Percentiles rank a stretch among this genome's conserved stretches.
phyloP scores from a whole-genome alignment of 129 eudicot species.

The Smallanthus sonchifolius region DNA sequence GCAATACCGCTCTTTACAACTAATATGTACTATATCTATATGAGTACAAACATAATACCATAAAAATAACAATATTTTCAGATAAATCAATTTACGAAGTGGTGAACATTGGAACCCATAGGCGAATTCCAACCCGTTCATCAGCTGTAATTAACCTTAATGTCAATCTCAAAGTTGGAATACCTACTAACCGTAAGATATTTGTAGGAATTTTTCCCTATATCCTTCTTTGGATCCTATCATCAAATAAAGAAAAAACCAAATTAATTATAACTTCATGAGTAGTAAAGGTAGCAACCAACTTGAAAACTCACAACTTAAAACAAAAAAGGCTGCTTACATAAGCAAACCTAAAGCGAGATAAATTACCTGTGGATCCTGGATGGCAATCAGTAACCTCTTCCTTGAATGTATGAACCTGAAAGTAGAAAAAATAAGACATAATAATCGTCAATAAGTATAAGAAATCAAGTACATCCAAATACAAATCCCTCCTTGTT shows the following conservation, averaged over 20 bases:
- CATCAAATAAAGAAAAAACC: constrained; percentile 20
- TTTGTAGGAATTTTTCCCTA: constrained; percentile 92
- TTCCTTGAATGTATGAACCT: constrained; percentile 51
- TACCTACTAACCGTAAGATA: constrained; percentile 69
- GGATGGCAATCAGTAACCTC: constrained; percentile 60
- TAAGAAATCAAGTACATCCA: background rate
- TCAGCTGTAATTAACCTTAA: background rate
- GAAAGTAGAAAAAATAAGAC: constrained; percentile 4
- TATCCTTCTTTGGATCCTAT: constrained; percentile 88
- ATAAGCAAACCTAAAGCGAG: background rate
- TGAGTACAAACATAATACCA: too few relatives aligned
- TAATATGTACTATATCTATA: too few relatives aligned
- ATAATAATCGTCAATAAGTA: background rate
- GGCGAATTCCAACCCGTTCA: background rate
- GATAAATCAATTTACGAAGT: too few relatives aligned
- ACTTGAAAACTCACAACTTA: background rate
- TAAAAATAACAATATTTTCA: too few relatives aligned
- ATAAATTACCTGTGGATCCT: constrained; percentile 87
- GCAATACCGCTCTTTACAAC: too few relatives aligned
- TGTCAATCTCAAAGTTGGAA: background rate
- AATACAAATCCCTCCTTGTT: background rate
- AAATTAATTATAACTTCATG: background rate
- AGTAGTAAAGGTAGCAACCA: constrained; percentile 9
- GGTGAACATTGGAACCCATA: too few relatives aligned
- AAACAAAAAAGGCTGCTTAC: background rate